Percentiles rank a stretch among this genome's conserved stretches.
phyloP scores from a whole-genome alignment of 2,329 filamentous ascomycete species.

The Talaromyces piceae region DNA sequence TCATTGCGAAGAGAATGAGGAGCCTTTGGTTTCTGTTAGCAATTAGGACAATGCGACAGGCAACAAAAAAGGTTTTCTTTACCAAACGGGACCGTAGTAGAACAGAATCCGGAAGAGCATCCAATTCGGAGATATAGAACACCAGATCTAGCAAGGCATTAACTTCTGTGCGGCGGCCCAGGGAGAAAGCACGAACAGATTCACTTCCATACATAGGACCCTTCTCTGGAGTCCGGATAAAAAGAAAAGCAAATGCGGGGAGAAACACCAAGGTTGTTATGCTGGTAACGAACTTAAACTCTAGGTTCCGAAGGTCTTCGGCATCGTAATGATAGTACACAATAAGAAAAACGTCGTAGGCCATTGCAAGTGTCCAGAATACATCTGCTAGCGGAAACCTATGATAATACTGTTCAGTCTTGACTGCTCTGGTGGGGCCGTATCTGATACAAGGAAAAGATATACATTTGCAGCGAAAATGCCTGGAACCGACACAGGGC shows the following conservation, averaged over 20 bases:
- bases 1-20: conserved; percentile 18
- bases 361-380: conserved; percentile 33
- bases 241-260: conserved; percentile 29
- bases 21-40: no score
- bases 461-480: conserved; percentile 32
- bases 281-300: conserved; percentile 23
- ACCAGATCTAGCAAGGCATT: conserved; percentile 26
- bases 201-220: conserved; percentile 32
- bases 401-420: neutral
- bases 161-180: neutral
- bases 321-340: conserved; percentile 30
- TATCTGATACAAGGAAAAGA: neutral
- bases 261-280: conserved; percentile 27
- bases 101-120: conserved; percentile 28
- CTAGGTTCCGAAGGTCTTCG: conserved; percentile 23
- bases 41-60: no score
- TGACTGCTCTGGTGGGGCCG: no score
- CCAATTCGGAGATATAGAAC: conserved; percentile 31
- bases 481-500: conserved; percentile 32
- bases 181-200: conserved; percentile 19
- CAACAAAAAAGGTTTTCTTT: no score
- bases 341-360: conserved; percentile 29
- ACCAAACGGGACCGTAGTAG: conserved; percentile 34
- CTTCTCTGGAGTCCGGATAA: conserved; percentile 23
- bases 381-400: conserved; percentile 35